These are phyloP conservation scores for Massarina eburnea DNA, from an alignment of 2,329 filamentous ascomycete species.

Conservation along the genomic window DNA sequence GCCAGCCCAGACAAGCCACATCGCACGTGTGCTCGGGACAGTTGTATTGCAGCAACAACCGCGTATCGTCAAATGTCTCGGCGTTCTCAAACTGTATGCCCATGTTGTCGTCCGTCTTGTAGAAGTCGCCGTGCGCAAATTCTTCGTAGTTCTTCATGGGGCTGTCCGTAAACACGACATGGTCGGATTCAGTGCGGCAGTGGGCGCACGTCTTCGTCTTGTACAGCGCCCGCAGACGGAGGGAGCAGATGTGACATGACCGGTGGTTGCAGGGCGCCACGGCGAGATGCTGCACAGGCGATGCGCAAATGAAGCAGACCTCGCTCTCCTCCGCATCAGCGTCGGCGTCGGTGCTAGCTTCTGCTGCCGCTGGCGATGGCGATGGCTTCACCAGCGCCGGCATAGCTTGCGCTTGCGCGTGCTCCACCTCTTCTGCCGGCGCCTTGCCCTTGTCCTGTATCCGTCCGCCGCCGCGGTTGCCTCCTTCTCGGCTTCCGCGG, in stretches of 20 bases:
- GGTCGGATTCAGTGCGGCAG: slow-evolving; percentile 77
- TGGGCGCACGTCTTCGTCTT: slow-evolving; percentile 97
- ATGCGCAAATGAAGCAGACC: slow-evolving; percentile 97
- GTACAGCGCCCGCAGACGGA: slow-evolving; percentile 89
- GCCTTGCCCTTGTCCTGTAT: slow-evolving; percentile 33
- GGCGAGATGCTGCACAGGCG: slow-evolving; percentile 80
- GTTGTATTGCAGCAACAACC: slow-evolving; percentile 87
- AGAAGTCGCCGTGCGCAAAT: slow-evolving; percentile 73
- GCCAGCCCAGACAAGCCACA: slow-evolving; percentile 80
- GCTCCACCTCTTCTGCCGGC: slow-evolving; percentile 14
- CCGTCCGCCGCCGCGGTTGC: slow-evolving; percentile 27
- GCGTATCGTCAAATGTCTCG: slow-evolving; percentile 88
- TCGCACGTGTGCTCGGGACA: slow-evolving; percentile 85
- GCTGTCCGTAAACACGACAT: slow-evolving; percentile 91
- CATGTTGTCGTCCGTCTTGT: slow-evolving; percentile 77
- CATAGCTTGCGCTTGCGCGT: slow-evolving; percentile 6
- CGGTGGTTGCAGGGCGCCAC: slow-evolving; percentile 94
- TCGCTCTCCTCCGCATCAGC: slow-evolving; percentile 65
- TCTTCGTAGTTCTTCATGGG: slow-evolving; percentile 80
- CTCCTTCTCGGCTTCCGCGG: slow-evolving; percentile 37
- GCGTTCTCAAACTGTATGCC: slow-evolving; percentile 89
- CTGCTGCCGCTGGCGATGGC: slow-evolving; percentile 9
- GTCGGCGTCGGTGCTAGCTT: no score
- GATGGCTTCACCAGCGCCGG: slow-evolving; percentile 4
- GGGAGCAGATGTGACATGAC: slow-evolving; percentile 92